Base-by-base conservation (phyloP, 306 rosid genomes). In the Alnus glutinosa region DNA sequence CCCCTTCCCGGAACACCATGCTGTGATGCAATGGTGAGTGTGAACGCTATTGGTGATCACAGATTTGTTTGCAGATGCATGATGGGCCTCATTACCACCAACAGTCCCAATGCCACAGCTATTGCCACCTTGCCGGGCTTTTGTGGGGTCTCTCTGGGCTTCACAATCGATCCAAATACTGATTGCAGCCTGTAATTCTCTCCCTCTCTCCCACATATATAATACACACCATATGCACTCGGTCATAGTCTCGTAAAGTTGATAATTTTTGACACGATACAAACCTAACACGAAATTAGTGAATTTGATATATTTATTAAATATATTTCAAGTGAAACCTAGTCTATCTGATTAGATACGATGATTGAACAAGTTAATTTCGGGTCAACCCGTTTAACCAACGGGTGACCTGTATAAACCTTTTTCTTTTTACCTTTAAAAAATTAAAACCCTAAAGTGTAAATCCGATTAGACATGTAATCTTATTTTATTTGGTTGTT, bases 131-230 rank as follows among this genome's bases (percentile, higher is more conserved):
- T 88, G 80, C 92, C 95, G 0, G 90, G 85, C 74, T 80, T 89
- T n/a, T 90, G 97, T 54, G 87, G 88, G 8, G 59, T 89, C 81
- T 84, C 85, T 78, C 48, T 90, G 70, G 97, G 93, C 78, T 90
- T 90, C 81, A 73, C 75, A 34, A 39, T 90, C 70, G 82, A 76
- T 71, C 93, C 90, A 0, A 79, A 80, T 11, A 83, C 81, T 14
- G 81, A 89, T 4, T 90, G 93, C 62, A 83, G 19, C 62, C 74
- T 80, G 75, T 83, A 70, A 84, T 36, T 77, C 50, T 6, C 11
- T 34, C 74, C n/a, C 19, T 7, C 42, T 55, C 37, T 28, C n/a
- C 36, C 48, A 16, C 23, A 14, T 34, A 1, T 2, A 1, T 34
- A 34, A 34, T 34, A 34, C 37, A 34, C 54, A 16, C 9, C 18